Evolutionary conservation across 306 rosid species (phyloP).

Genomic region (Cyclanthera cordifolia): DNA sequence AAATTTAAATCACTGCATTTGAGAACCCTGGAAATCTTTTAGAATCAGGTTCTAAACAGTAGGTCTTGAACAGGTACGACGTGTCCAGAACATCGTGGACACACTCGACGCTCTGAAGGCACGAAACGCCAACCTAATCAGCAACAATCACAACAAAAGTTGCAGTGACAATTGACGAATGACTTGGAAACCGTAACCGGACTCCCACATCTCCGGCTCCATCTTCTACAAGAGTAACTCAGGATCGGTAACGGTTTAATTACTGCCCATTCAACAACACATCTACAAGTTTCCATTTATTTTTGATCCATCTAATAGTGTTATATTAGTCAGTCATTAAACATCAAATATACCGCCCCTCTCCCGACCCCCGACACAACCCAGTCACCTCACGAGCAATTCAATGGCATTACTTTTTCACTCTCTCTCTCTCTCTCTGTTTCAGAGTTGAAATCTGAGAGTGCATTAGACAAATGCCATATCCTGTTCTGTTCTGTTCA

Average conservation of each 20-base stretch:
- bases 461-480: background rate
- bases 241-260: slow-evolving; percentile 40
- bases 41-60: background rate
- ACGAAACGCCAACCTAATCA: slow-evolving; percentile 39
- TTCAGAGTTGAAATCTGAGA: background rate
- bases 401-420: background rate
- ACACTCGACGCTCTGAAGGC: slow-evolving; percentile 44
- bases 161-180: slow-evolving; percentile 43
- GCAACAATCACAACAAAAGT: slow-evolving; percentile 28
- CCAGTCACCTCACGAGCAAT: background rate
- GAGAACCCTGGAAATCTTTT: background rate
- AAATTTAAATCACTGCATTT: background rate
- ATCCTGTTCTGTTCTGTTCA: background rate
- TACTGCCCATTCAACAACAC: slow-evolving; percentile 23
- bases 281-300: background rate
- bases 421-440: too few relatives aligned
- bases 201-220: slow-evolving; percentile 41
- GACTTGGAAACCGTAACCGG: slow-evolving; percentile 59
- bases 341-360: background rate
- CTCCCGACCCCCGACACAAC: background rate
- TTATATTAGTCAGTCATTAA: background rate
- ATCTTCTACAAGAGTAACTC: slow-evolving; percentile 27
- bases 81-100: slow-evolving; percentile 66
- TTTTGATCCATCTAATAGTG: background rate
- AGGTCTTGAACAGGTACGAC: slow-evolving; percentile 46